Conservation (phyloP, 2,329 filamentous ascomycete genomes). For the Phyllosticta capitalensis region DNA sequence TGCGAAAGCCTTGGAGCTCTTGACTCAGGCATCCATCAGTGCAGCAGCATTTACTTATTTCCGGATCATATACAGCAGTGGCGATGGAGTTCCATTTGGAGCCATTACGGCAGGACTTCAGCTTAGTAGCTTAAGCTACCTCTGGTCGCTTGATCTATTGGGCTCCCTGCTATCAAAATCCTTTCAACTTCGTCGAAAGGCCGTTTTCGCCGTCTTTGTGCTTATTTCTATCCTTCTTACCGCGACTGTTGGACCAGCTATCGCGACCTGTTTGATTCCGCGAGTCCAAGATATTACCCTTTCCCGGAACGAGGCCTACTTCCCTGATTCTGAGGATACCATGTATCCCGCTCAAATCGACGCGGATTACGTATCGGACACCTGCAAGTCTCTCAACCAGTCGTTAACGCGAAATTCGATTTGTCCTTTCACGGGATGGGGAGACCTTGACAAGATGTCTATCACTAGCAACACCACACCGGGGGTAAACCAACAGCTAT, state of each 20-base stretch:
- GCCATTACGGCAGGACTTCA: not conserved
- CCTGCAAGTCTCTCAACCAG: too few species aligned
- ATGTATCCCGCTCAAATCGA: not conserved
- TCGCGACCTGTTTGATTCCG: not conserved
- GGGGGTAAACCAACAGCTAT: too few species aligned
- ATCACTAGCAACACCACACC: too few species aligned
- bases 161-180: not conserved
- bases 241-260: not conserved
- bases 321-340: not conserved
- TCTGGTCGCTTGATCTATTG: not conserved
- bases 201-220: not conserved
- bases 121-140: not conserved
- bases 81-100: not conserved
- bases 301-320: not conserved
- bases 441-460: too few species aligned
- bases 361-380: too few species aligned
- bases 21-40: not conserved
- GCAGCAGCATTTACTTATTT: not conserved
- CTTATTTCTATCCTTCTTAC: not conserved
- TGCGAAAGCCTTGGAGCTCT: not conserved
- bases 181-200: not conserved
- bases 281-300: not conserved
- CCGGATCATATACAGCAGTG: not conserved
- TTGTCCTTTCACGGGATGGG: too few species aligned
- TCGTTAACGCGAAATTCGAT: too few species aligned